Base-by-base conservation (phyloP, 106 monocot species). In the Platanthera guangdongensis region DNA sequence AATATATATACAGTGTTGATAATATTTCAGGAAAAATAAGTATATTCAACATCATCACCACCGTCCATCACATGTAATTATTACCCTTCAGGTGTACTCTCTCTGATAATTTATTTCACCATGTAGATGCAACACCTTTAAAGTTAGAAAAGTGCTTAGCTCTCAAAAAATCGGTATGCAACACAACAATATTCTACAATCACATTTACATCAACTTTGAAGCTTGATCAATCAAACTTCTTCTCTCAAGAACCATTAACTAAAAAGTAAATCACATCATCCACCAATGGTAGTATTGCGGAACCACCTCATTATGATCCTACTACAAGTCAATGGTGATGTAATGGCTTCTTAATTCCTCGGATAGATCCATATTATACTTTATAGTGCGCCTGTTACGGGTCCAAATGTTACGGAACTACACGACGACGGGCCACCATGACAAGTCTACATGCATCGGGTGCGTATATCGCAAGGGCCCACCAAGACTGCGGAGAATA, bases 181-280 rank as follows among this genome's bases (percentile, higher is more conserved):
- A 30, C 65, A 10, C 11, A 62, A 62, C 28, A 65, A 65, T 30
- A 65, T 28, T 65, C 65, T 65, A 32, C 65, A 65, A 65, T 65
- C 8, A 32, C 2, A 32, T 65, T 32, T 10, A 6, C 30, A 65
- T 65, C 65, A 65, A 32, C 30, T 11, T 2, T 65, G 59, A 63
- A 21, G 63, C 25, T 63, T 22, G 30, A 65, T 39, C 65, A 65
- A 65, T 65, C 30, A 65, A 65, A 28, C 8, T 28, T 65, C 30
- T 62, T 21, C 62, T 32, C 9, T 32, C 9, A 32, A 65, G 30
- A 28, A 65, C 30, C 11, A 10, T 16, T 65, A 65, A 10, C 11
- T 13, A 32, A 30, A 30, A 65, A 65, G 30, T 28, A 59, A 59
- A 59, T 21, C 32, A 65, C 9, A 28, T 65, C 30, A 5, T 12